Evolutionary conservation across 2,329 filamentous ascomycete genomes (phyloP).

Genomic region (Ophiocordyceps polyrhachis-furcata): DNA sequence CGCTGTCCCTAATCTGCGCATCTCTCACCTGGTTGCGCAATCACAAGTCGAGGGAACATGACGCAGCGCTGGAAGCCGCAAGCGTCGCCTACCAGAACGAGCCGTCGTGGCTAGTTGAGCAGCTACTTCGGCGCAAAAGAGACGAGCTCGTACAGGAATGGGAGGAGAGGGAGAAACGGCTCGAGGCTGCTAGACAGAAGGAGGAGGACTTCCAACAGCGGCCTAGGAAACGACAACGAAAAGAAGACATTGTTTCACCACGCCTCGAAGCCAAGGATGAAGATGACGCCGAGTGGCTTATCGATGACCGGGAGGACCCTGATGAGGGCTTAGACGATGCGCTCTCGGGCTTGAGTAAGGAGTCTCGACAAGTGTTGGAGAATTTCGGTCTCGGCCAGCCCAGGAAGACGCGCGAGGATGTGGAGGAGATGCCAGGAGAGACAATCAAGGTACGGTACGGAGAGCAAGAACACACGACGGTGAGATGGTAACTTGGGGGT

Average conservation of each 20-base stretch:
- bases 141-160: constrained; percentile 46
- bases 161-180: constrained; percentile 54
- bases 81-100: constrained; percentile 40
- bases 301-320: constrained; percentile 48
- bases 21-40: constrained; percentile 81
- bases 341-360: constrained; percentile 46
- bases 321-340: constrained; percentile 16
- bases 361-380: constrained; percentile 57
- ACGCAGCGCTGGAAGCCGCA: constrained; percentile 26
- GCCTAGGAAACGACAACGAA: constrained; percentile 25
- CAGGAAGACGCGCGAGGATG: constrained; percentile 15
- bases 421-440: constrained; percentile 33
- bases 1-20: constrained; percentile 75
- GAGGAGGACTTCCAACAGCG: constrained; percentile 37
- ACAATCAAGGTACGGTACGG: constrained; percentile 42
- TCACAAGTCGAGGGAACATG: constrained; percentile 47
- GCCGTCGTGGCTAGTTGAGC: constrained; percentile 69
- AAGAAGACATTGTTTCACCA: constrained; percentile 16
- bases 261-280: constrained; percentile 14
- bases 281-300: constrained; percentile 51
- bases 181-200: constrained; percentile 45
- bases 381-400: constrained; percentile 33
- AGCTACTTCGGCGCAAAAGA: constrained; percentile 49
- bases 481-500: constrained; percentile 15
- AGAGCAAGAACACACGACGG: constrained; percentile 2